Conservation (phyloP, 148 eudicot species). For the Rhododendron molle region DNA sequence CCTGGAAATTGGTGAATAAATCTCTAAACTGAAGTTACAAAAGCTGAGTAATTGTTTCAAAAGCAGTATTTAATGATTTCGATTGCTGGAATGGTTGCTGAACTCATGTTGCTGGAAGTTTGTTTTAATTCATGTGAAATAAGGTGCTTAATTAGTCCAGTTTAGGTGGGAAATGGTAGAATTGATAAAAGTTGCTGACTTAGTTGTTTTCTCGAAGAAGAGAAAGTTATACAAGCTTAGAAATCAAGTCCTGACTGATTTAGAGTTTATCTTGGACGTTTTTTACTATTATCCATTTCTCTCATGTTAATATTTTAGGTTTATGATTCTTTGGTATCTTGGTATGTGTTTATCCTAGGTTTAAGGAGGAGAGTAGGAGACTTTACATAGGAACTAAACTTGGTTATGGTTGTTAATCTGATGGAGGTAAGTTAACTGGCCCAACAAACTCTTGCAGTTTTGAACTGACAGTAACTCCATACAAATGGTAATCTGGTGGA, state of each 20-base stretch:
- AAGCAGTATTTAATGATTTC: not conserved
- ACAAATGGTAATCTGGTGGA: not conserved
- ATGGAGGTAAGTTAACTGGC: not conserved
- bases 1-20: not conserved
- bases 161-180: not conserved
- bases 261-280: not conserved
- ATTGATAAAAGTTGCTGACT: not conserved
- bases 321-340: not conserved
- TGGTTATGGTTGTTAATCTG: not conserved
- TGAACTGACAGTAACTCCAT: not conserved
- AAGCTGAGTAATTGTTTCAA: not conserved
- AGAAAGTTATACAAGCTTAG: not conserved
- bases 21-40: not conserved
- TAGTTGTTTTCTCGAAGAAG: not conserved
- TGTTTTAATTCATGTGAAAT: not conserved
- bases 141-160: not conserved
- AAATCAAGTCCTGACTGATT: not conserved
- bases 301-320: not conserved
- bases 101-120: not conserved
- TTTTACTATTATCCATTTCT: not conserved
- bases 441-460: not conserved
- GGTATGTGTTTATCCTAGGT: not conserved
- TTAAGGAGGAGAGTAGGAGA: not conserved
- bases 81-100: not conserved
- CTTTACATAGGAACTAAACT: not conserved